Evolutionary conservation across 2,329 filamentous ascomycete genomes (phyloP).

Genomic region (Teratosphaeriaceae sp.): DNA sequence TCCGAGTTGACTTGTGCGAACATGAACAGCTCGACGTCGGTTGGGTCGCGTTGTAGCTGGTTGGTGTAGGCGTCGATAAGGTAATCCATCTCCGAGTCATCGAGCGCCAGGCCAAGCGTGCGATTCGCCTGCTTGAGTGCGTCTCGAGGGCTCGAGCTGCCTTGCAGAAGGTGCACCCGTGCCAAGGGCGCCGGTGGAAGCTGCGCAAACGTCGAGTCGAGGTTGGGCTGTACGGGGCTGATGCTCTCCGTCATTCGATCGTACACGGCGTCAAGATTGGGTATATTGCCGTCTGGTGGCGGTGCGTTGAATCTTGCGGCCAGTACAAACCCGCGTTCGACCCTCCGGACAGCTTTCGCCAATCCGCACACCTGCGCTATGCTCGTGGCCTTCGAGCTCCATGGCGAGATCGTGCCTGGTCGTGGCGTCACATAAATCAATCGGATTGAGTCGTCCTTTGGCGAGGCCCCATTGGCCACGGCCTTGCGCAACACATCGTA

Average conservation of each 20-base stretch:
- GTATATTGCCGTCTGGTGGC: conserved; percentile 45
- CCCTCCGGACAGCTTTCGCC: conserved; percentile 61
- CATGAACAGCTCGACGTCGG: conserved; percentile 97
- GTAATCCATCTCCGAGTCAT: conserved; percentile 86
- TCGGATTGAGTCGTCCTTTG: conserved; percentile 43
- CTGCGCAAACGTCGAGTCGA: conserved; percentile 73
- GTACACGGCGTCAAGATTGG: conserved; percentile 65
- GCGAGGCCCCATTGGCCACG: conserved; percentile 43
- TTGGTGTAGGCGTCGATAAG: conserved; percentile 75
- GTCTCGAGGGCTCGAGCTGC: conserved; percentile 54
- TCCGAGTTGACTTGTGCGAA: conserved; percentile 99
- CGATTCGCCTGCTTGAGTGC: conserved; percentile 78
- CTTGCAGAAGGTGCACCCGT: conserved; percentile 58
- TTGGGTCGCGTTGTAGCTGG: conserved; percentile 58
- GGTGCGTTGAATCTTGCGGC: conserved; percentile 53
- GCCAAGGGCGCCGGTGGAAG: conserved; percentile 58
- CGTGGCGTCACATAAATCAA: conserved; percentile 72
- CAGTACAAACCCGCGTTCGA: conserved; percentile 80
- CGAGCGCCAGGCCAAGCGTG: conserved; percentile 75
- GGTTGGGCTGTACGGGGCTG: conserved; percentile 57
- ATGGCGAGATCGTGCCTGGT: conserved; percentile 79
- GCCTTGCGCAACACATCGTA: conserved; percentile 41
- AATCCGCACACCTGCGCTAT: conserved; percentile 90
- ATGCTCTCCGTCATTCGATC: conserved; percentile 96
- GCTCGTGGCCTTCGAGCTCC: conserved; percentile 93